phyloP scores from a whole-genome alignment of 202 grass and related monocot genomes.

The Setaria italica region DNA sequence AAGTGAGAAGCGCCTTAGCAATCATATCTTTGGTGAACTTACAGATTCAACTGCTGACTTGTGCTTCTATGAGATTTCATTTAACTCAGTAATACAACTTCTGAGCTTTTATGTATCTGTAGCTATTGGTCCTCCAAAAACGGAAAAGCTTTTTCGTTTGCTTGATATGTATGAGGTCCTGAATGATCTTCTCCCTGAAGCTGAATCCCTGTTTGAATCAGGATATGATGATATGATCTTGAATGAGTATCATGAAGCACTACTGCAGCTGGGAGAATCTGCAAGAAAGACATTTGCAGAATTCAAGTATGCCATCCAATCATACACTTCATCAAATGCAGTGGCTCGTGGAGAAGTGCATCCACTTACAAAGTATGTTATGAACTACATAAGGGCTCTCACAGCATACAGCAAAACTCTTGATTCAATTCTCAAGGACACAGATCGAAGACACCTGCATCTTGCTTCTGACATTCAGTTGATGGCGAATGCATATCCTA shows the following conservation, averaged over 20 bases:
- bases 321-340: conserved; percentile 66
- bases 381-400: conserved; percentile 91
- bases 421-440: conserved; percentile 72
- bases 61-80: conserved; percentile 92
- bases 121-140: conserved; percentile 67
- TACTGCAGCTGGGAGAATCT: conserved; percentile 68
- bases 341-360: conserved; percentile 69
- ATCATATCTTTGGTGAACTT: conserved; percentile 76
- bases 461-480: conserved; percentile 48
- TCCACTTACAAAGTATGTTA: conserved; percentile 94
- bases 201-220: conserved; percentile 68
- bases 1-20: conserved; percentile 77
- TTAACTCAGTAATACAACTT: conserved; percentile 69
- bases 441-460: conserved; percentile 47
- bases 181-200: conserved; percentile 56
- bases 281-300: conserved; percentile 62
- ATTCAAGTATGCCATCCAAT: conserved; percentile 74
- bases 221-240: conserved; percentile 59
- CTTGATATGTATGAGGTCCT: conserved; percentile 88
- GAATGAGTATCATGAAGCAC: conserved; percentile 78
- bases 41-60: conserved; percentile 57
- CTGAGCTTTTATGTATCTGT: conserved; percentile 69
- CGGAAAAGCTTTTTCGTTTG: conserved; percentile 82
- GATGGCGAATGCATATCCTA: conserved; percentile 28
- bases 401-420: conserved; percentile 77